Conservation (phyloP, 495 filamentous ascomycete species). For the Aspergillus mulundensis region DNA sequence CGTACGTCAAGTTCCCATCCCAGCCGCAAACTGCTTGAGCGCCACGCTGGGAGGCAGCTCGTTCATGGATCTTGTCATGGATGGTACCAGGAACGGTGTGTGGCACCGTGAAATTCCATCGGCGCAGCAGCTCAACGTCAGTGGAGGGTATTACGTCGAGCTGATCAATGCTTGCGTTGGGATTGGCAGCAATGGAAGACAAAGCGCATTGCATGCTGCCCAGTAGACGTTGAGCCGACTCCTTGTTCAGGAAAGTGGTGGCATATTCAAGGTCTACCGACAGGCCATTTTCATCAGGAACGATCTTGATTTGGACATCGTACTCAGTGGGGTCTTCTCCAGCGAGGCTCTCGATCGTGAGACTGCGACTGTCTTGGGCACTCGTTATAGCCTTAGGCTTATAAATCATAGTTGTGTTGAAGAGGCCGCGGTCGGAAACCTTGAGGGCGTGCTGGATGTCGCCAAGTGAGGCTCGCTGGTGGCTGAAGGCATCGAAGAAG, state of each 20-base stretch:
- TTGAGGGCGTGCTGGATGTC: conserved; percentile 14
- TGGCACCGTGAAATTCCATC: background rate
- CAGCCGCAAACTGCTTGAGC: conserved; percentile 3
- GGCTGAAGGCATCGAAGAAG: conserved; percentile 8
- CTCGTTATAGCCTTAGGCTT: background rate
- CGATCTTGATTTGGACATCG: conserved; percentile 6
- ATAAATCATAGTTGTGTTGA: conserved; percentile 13
- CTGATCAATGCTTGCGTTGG: background rate
- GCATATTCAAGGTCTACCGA: conserved; percentile 7
- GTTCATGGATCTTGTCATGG: conserved; percentile 2
- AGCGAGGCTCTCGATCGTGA: background rate
- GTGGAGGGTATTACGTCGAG: background rate
- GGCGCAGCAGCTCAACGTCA: background rate
- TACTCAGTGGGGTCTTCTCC: conserved; percentile 10
- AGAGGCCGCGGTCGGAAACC: conserved; percentile 3
- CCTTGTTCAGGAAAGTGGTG: conserved; percentile 1
- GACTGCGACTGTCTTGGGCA: background rate
- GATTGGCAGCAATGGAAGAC: background rate
- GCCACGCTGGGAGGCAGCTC: background rate
- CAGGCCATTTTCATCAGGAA: background rate
- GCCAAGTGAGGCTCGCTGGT: conserved; percentile 10
- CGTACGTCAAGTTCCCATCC: conserved; percentile 36
- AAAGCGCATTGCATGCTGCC: conserved; percentile 1
- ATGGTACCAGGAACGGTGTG: background rate
- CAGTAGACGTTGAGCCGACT: background rate